Evolutionary conservation across 768 basidiomycete genomes (phyloP), one percentile per base, ranked within the genome.

Genomic region (Leccinum pellstonianum): DNA sequence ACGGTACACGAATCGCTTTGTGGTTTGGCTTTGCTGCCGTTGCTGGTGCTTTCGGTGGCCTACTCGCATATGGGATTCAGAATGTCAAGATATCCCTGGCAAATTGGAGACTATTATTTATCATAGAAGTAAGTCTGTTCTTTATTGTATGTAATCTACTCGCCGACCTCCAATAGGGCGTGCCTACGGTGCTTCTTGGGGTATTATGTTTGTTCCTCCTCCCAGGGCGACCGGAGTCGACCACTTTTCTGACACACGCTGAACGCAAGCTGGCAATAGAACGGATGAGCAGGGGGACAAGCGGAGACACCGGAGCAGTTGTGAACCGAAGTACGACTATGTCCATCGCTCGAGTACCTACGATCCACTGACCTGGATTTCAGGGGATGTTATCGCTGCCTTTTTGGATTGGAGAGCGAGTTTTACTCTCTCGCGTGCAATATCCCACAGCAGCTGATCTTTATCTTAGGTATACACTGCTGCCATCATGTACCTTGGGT

Each of bases 1-100:
- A 78, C 10, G 81, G 81, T 23, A 69, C 79, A 52, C 79, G 81
- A 19, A 56, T 77, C 61, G 80, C 81, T n/a, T 79, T 77, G 62
- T 82, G 81, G 78, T 83, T 83, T 63, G 79, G 80, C 3, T 84
- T 83, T 63, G 80, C 83, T 15, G 81, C 83, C 5, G 77, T 82
- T 31, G 79, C 83, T 15, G 81, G 83, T 43, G 83, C 83, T 52
- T 83, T 84, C 51, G 80, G 83, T 17, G 83, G 83, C n/a, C 68
- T 83, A 29, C 76, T 84, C 27, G 83, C 83, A 9, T 82, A 79
- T 62, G 83, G 79, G 1, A 73, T 83, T 17, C 79, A 82, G 54
- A 71, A 81, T 62, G 73, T 70, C 14, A 70, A 76, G 60, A 64
- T 62, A 31, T 58, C 72, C 10, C 69, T 81, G 41, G 69, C 76